A percentile compares a stretch with the other conserved stretches of the same genome.
These are phyloP conservation scores for Eimeria mitis DNA, from an alignment of 169 alveolate species.

Conservation along the genomic window DNA sequence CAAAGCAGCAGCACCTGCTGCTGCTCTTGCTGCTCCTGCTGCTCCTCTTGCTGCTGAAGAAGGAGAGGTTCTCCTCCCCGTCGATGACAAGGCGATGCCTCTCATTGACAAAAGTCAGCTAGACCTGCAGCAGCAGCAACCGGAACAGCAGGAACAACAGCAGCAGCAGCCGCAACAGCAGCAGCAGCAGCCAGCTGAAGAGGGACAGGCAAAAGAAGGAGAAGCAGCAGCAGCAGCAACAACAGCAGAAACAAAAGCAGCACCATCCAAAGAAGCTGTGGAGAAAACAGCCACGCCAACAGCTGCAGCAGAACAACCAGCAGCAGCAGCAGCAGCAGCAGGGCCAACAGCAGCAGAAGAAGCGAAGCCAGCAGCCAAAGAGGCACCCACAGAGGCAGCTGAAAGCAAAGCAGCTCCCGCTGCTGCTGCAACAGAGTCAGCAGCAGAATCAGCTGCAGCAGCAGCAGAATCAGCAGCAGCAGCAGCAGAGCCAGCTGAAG, in stretches of 20 bases:
- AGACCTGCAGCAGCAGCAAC: not conserved
- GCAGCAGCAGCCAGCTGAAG: not conserved
- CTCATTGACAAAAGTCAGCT: not conserved
- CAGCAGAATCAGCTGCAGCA: constrained; percentile 13
- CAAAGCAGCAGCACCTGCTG: not conserved
- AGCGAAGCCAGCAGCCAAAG: constrained; percentile 2
- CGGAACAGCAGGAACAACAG: not conserved
- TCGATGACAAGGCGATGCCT: constrained; percentile 26
- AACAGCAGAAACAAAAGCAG: not conserved
- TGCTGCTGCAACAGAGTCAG: not conserved
- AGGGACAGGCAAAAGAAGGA: too few species aligned
- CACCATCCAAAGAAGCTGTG: not conserved
- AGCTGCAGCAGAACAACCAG: not conserved
- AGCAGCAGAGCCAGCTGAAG: not conserved
- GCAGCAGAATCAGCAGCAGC: constrained; percentile 9
- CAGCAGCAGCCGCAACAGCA: constrained; percentile 24
- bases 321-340: not conserved
- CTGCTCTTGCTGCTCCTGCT: not conserved
- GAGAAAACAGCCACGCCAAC: not conserved
- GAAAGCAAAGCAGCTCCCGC: constrained; percentile 2
- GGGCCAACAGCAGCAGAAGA: not conserved
- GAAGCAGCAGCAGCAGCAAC: not conserved
- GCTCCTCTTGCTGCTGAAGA: constrained; percentile 9
- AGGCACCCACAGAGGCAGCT: not conserved
- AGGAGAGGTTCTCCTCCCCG: constrained; percentile 17